A percentile compares a stretch with the other conserved stretches of the same genome.
phyloP scores from a whole-genome alignment of 306 rosid genomes.

The Cucurbita ficifolia region DNA sequence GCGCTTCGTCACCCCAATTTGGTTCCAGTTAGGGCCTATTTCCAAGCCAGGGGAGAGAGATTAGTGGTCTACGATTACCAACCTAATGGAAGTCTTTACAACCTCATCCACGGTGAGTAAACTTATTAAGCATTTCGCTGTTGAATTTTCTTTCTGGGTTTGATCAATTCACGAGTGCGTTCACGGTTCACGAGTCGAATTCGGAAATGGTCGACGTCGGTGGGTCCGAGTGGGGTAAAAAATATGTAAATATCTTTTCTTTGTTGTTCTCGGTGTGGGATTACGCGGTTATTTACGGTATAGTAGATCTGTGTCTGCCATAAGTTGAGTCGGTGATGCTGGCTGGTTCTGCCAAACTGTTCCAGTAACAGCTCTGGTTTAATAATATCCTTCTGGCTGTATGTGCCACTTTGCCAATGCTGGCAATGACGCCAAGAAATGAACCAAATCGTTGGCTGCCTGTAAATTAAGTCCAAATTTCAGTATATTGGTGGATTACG shows the following conservation, averaged over 20 bases:
- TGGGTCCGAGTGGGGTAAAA: neutral
- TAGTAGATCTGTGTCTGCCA: neutral
- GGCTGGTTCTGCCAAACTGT: constrained; percentile 2
- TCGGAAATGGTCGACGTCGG: neutral
- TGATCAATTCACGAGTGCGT: neutral
- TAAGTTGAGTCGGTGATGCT: neutral
- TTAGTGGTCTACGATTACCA: constrained; percentile 71
- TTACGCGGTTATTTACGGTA: neutral
- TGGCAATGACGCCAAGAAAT: neutral
- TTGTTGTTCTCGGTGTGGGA: neutral
- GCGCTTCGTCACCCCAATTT: constrained; percentile 67
- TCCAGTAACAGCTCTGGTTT: neutral
- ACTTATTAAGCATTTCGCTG: neutral
- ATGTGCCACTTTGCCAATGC: neutral
- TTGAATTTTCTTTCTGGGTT: neutral
- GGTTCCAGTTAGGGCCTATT: constrained; percentile 64
- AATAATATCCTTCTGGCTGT: neutral
- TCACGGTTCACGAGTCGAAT: neutral
- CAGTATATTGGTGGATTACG: neutral
- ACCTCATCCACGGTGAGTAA: constrained; percentile 66
- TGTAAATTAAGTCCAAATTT: neutral
- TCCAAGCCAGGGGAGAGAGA: constrained; percentile 85
- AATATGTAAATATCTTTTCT: neutral
- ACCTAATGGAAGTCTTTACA: constrained; percentile 79
- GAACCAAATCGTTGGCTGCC: neutral